A percentile compares a stretch with the other conserved stretches of the same genome.
These are phyloP conservation scores for Exophiala alcalophila DNA, from an alignment of 2,329 filamentous ascomycete genomes.

Conservation along the genomic window DNA sequence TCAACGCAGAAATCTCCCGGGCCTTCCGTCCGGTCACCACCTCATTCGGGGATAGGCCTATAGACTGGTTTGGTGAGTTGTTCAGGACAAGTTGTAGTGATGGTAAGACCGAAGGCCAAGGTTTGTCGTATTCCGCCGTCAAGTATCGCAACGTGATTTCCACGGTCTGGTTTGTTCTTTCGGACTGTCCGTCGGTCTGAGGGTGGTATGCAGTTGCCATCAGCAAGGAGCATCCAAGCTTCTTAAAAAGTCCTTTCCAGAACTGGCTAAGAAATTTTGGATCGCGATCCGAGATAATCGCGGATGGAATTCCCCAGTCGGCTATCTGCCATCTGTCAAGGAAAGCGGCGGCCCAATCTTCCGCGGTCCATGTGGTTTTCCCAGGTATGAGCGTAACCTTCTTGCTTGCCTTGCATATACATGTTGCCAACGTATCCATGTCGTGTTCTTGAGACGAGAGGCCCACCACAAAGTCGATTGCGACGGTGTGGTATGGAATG, in stretches of 20 bases:
- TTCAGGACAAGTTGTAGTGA: neutral
- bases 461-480: neutral
- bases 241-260: neutral
- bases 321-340: neutral
- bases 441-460: neutral
- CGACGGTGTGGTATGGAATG: too few relatives aligned
- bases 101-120: neutral
- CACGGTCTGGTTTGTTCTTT: constrained; percentile 3
- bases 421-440: neutral
- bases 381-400: neutral
- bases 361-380: neutral
- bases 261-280: neutral
- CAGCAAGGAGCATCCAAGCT: neutral
- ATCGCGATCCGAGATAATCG: neutral
- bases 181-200: neutral
- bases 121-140: neutral
- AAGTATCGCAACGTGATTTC: constrained; percentile 1
- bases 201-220: constrained; percentile 6
- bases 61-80: neutral
- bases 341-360: neutral
- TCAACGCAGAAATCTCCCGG: too few relatives aligned
- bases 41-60: too few relatives aligned
- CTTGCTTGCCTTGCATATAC: neutral
- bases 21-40: too few relatives aligned
- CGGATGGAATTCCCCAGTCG: neutral